These are phyloP conservation scores for Phlebiopsis flavidoalba DNA, from an alignment of 768 basidiomycete genomes.

Conservation along the genomic window DNA sequence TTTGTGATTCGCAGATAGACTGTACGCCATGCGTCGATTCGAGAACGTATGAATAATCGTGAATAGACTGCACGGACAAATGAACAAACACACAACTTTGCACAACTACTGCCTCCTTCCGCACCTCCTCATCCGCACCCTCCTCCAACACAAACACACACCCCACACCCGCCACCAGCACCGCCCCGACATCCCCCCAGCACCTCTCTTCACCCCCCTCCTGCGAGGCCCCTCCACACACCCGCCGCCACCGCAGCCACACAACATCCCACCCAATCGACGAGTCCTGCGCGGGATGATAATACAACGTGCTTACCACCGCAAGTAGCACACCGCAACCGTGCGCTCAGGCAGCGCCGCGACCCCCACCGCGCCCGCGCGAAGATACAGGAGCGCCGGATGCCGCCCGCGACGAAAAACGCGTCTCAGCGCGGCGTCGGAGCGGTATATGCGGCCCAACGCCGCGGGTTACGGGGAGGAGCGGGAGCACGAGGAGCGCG, in stretches of 20 bases:
- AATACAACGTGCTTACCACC: conserved; percentile 34
- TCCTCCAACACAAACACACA: too few relatives aligned
- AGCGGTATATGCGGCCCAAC: conserved; percentile 22
- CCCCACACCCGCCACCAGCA: too few relatives aligned
- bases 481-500: conserved; percentile 45
- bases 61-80: too few relatives aligned
- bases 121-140: too few relatives aligned
- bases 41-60: too few relatives aligned
- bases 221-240: too few relatives aligned
- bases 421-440: conserved; percentile 35
- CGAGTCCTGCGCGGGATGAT: conserved; percentile 58
- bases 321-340: conserved; percentile 19
- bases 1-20: too few relatives aligned
- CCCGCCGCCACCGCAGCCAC: conserved; percentile 23
- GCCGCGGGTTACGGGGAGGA: conserved; percentile 26
- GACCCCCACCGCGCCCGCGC: conserved; percentile 25
- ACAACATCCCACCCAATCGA: conserved; percentile 64
- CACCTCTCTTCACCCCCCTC: too few relatives aligned
- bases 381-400: conserved; percentile 28
- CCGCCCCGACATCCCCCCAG: too few relatives aligned
- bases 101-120: too few relatives aligned
- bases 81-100: too few relatives aligned
- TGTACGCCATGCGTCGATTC: too few relatives aligned
- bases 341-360: conserved; percentile 15
- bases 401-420: conserved; percentile 26